Base-by-base conservation (phyloP, 192 early-diverging fungal genomes). In the Mortierella hygrophila region DNA sequence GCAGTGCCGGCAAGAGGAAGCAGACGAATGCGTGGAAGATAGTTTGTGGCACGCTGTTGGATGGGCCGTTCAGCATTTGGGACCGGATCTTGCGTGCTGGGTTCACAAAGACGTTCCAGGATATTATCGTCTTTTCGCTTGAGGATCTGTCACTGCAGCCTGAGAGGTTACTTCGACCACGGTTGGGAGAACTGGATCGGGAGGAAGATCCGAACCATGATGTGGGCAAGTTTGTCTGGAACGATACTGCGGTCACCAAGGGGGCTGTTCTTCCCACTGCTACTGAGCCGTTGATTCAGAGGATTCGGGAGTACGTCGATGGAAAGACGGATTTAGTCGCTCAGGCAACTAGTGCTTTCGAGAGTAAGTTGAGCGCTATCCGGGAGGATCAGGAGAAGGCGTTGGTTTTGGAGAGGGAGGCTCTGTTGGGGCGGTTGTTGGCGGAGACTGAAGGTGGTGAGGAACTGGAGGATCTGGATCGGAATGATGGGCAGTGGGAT, bases 1-100 rank as follows among this genome's bases (percentile, higher is more conserved):
- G 40, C 69, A 41, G 6, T 46, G 29, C 41, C 4, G 55, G n/a
- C 35, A 81, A 55, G 32, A 77, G 68, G 13, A 86, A 57, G 41
- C 40, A 55, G 8, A 77, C 71, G 63, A 86, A 80, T 29, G 75
- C 60, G 10, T 81, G 57, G 69, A 71, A 79, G 16, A 71, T 88
- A 75, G 70, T 83, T n/a, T 92, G 91, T 37, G 8, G 54, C 21
- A 21, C 69, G 32, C 47, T 91, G 15, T 65, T 92, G 3, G 87
- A 75, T 15, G 68, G 78, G 6, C 44, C 73, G 21, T 88, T 89
- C 40, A 91, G 90, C 23, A 84, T 92, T 47, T 92, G 90, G 89
- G 65, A 88, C 77, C 68, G 68, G 35, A 71, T 90, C 42, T 82
- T 92, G 55, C 76, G 90, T n/a, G 18, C 78, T 11, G 70, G 76